Evolutionary conservation across 768 basidiomycete genomes (phyloP).

Genomic region (Psilocybe azurescens): DNA sequence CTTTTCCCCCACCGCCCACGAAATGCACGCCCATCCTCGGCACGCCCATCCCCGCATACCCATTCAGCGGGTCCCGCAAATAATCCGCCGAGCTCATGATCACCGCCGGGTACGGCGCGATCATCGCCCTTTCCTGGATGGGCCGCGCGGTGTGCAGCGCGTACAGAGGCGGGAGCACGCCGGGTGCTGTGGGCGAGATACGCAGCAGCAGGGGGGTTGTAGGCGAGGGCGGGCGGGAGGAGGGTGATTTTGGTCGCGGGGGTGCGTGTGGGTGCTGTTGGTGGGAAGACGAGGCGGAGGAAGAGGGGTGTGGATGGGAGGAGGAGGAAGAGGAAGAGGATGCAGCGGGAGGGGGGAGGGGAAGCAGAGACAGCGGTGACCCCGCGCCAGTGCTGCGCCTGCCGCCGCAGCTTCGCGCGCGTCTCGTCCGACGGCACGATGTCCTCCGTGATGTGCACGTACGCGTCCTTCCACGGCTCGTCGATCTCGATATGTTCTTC

Average conservation of each 20-base stretch:
- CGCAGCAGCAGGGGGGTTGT: constrained; percentile 23
- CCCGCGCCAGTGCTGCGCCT: constrained; percentile 71
- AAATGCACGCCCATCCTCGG: constrained; percentile 86
- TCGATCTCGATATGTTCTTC: constrained; percentile 43
- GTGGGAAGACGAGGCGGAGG: no score
- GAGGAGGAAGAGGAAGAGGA: constrained; percentile 33
- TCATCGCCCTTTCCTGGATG: constrained; percentile 53
- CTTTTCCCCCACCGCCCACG: constrained; percentile 38
- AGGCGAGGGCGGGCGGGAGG: neutral
- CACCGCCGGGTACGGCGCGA: constrained; percentile 68
- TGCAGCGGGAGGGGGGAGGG: constrained; percentile 23
- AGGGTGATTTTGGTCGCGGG: no score
- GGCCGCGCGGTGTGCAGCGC: constrained; percentile 67
- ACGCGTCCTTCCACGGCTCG: constrained; percentile 57
- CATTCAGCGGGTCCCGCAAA: constrained; percentile 80
- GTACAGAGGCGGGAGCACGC: constrained; percentile 62
- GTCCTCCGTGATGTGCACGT: constrained; percentile 56
- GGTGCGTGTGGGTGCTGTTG: no score
- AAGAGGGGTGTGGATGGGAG: constrained; percentile 14
- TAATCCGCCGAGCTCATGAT: constrained; percentile 74
- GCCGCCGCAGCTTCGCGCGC: constrained; percentile 56
- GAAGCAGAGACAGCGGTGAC: constrained; percentile 58
- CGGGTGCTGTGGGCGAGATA: constrained; percentile 36
- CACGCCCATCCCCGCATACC: constrained; percentile 80
- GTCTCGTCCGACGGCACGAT: constrained; percentile 47